Percentiles rank a stretch among this genome's conserved stretches.
These are phyloP conservation scores for Suillus discolor DNA, from an alignment of 768 basidiomycete genomes.

Conservation along the genomic window DNA sequence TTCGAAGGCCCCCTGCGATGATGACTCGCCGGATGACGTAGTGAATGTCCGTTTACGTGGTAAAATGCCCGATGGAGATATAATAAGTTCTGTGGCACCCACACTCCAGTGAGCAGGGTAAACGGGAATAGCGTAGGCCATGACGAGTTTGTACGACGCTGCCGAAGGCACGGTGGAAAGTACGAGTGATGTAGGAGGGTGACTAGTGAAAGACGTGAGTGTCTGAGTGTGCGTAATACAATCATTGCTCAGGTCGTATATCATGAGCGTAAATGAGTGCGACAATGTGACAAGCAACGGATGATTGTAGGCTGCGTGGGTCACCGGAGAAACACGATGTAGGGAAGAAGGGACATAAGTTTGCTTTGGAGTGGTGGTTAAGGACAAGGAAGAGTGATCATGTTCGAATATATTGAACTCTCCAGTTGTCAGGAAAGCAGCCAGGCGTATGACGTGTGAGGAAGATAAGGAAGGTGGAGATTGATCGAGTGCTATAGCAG, in stretches of 20 bases:
- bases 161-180: constrained; percentile 60
- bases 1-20: constrained; percentile 38
- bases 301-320: constrained; percentile 75
- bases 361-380: constrained; percentile 43
- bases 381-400: constrained; percentile 45
- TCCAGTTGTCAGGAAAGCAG: constrained; percentile 67
- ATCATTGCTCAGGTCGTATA: constrained; percentile 69
- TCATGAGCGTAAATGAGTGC: constrained; percentile 61
- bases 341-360: constrained; percentile 49
- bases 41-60: constrained; percentile 13
- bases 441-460: constrained; percentile 44
- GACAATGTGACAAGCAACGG: constrained; percentile 77
- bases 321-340: constrained; percentile 48
- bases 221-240: constrained; percentile 61
- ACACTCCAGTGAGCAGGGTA: constrained; percentile 83
- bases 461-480: constrained; percentile 51
- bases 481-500: constrained; percentile 75
- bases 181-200: constrained; percentile 81
- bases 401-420: constrained; percentile 64
- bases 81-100: constrained; percentile 75
- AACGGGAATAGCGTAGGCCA: constrained; percentile 76
- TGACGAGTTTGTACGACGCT: constrained; percentile 66
- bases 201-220: constrained; percentile 75
- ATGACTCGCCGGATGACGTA: constrained; percentile 15
- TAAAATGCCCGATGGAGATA: constrained; percentile 39